Evolutionary conservation across 768 basidiomycete genomes (phyloP).

Genomic region (Trametes sanguinea): DNA sequence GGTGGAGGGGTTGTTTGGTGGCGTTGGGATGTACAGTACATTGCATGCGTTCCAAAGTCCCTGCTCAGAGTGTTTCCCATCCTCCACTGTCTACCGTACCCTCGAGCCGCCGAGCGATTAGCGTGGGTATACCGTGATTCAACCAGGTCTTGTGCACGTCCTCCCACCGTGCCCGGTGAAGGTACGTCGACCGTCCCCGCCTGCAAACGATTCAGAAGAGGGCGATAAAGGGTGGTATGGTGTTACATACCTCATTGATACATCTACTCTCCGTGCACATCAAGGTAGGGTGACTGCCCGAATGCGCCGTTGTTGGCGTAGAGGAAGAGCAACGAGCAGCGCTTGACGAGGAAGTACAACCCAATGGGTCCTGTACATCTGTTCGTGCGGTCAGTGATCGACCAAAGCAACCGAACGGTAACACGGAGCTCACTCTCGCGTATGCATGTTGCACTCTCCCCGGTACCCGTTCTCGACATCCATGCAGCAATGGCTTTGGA

Average conservation of each 20-base stretch:
- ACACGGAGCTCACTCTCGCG: constrained; percentile 72
- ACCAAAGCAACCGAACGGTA: neutral
- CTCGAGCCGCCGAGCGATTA: constrained; percentile 88
- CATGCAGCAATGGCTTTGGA: constrained; percentile 90
- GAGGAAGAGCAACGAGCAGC: constrained; percentile 86
- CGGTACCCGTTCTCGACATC: constrained; percentile 64
- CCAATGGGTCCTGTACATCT: constrained; percentile 92
- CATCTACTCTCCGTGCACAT: constrained; percentile 93
- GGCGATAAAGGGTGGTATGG: neutral
- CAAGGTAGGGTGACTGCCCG: constrained; percentile 85
- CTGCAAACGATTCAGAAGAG: constrained; percentile 40
- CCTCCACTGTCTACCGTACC: constrained; percentile 87
- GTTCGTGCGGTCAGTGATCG: constrained; percentile 4
- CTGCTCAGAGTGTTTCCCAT: constrained; percentile 77
- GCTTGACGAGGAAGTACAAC: constrained; percentile 88
- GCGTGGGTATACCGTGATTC: constrained; percentile 83
- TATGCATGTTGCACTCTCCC: constrained; percentile 96
- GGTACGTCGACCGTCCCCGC: constrained; percentile 81
- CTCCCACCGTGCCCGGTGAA: constrained; percentile 86
- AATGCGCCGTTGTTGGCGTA: constrained; percentile 91
- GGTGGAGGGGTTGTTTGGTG: neutral
- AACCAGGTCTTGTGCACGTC: constrained; percentile 92
- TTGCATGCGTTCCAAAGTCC: neutral
- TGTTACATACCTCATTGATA: constrained; percentile 79
- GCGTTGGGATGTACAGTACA: neutral